Conservation (phyloP, 140 eudicot genomes). For the Flaveria floridana region DNA sequence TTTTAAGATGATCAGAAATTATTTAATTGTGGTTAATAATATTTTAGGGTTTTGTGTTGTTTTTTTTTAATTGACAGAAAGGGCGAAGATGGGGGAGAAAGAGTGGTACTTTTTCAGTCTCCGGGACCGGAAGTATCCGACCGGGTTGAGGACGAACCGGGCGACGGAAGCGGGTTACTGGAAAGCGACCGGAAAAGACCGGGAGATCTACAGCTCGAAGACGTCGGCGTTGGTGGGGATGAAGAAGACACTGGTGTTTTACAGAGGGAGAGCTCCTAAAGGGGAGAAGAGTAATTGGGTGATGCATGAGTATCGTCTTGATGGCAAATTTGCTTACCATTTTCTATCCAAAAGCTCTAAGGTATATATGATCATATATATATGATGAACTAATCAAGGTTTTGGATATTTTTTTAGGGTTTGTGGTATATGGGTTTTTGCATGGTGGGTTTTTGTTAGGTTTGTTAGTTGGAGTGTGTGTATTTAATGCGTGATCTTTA, state of each 20-base stretch:
- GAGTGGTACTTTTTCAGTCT: conserved; percentile 95
- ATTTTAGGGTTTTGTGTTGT: not conserved
- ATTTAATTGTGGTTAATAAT: no score
- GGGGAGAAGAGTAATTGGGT: conserved; percentile 97
- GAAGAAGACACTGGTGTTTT: conserved; percentile 97
- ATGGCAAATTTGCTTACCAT: conserved; percentile 87
- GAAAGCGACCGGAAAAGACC: conserved; percentile 96
- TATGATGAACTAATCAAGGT: not conserved
- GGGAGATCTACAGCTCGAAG: conserved; percentile 87
- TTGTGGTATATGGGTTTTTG: not conserved
- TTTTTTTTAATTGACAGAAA: conserved; percentile 38
- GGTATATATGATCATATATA: conserved; percentile 27
- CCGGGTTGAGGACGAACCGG: conserved; percentile 82
- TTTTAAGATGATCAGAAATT: no score
- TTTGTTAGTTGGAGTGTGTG: conserved; percentile 1
- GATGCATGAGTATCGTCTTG: conserved; percentile 95
- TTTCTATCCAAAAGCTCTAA: conserved; percentile 71
- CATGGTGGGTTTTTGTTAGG: conserved; percentile 17
- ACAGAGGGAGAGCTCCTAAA: conserved; percentile 91
- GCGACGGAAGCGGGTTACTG: conserved; percentile 97
- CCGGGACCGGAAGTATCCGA: conserved; percentile 89
- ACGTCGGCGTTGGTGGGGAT: conserved; percentile 74
- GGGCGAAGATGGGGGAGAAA: conserved; percentile 93
- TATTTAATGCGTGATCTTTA: conserved; percentile 30
- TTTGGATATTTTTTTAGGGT: no score